Base-by-base conservation (phyloP, 345 rosid genomes). In the Trapa incisa region DNA sequence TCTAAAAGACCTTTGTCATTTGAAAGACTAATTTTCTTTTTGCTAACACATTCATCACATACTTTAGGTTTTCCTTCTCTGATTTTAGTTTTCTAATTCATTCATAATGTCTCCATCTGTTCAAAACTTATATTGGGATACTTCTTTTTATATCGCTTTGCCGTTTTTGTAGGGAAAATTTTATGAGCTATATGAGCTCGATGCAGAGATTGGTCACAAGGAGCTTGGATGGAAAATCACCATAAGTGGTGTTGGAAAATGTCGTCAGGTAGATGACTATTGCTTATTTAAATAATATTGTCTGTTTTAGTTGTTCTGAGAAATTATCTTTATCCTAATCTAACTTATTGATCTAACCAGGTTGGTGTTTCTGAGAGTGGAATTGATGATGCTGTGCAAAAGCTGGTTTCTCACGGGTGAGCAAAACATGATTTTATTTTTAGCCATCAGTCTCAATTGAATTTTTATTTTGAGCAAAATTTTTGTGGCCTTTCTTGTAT, bases 201-300 rank as follows among this genome's bases (percentile, higher is more conserved):
- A 93, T 84, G 98, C 98, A 77, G 98, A 90, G 78, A 68, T 87
- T 79, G 98, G 97, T 41, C 96, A 93, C 73, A 85, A 81, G 71
- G 98, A 88, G 77, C 87, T 93, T 71, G 97, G 86, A 71, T 93
- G 98, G 98, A 93, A 93, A 79, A 87, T 90, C 77, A 93, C 98
- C 66, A 61, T 81, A 62, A 90, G 97, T 33, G 97, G 98, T 17
- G 98, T 90, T 29, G 97, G 97, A 67, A 87, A 88, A 83, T 93
- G 98, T 82, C 87, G 97, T 70, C 98, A 93, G 92, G 98, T 93
- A 63, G 76, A n/a, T 62, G 48, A 22, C 37, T 22, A 22, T 58
- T 64, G 52, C 47, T 22, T 65, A 15, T 36, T 33, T 68, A 65
- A 9, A 47, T 45, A 7, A 37, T 17, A 14, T 37, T 69, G 42